Base-by-base conservation (phyloP, 2,329 filamentous ascomycete genomes). In the Plenodomus tracheiphilus region DNA sequence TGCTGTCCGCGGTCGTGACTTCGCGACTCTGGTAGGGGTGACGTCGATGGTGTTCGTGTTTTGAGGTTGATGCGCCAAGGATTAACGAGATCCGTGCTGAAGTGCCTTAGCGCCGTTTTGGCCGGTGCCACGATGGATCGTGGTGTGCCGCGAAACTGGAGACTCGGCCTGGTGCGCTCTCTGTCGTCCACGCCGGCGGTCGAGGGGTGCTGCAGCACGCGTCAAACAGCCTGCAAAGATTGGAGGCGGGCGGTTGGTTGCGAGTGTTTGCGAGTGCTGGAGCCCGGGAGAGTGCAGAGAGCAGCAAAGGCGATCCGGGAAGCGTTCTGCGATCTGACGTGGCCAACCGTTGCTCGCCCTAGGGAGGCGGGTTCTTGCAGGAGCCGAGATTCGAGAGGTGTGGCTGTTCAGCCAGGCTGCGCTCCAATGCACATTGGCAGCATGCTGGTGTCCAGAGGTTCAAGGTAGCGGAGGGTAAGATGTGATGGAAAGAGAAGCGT, bases 401-500 rank as follows among this genome's bases (percentile, higher is more conserved):
- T 15, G 11, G 28, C 28, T 6, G 28, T 40, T 54, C 54, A 68
- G 50, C 59, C 62, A 47, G 58, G 51, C 53, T 49, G 59, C 45
- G 55, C 36, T 53, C 54, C 41, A 45, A 44, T 46, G 59, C 46
- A 45, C 41, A 43, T 53, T 35, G 54, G 59, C 57, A 51, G 60
- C 66, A 68, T 67, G 43, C 44, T 56, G 64, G 45, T 39, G 61
- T 59, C 20, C 50, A 53, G 41, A 37, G 47, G 40, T 61, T 53
- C 39, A 58, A 47, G 41, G 51, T 54, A 42, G 56, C 48, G 50
- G 52, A 47, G 51, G 41, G 58, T 48, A 56, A 49, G 55, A 59
- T 54, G 49, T 58, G 60, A 56, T 58, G 59, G 34, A 54, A 59
- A 63, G 59, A 59, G 62, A 56, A 60, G 54, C 49, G 58, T 53